phyloP scores from a whole-genome alignment of 169 alveolate genomes.

The Plasmodium vivax region DNA sequence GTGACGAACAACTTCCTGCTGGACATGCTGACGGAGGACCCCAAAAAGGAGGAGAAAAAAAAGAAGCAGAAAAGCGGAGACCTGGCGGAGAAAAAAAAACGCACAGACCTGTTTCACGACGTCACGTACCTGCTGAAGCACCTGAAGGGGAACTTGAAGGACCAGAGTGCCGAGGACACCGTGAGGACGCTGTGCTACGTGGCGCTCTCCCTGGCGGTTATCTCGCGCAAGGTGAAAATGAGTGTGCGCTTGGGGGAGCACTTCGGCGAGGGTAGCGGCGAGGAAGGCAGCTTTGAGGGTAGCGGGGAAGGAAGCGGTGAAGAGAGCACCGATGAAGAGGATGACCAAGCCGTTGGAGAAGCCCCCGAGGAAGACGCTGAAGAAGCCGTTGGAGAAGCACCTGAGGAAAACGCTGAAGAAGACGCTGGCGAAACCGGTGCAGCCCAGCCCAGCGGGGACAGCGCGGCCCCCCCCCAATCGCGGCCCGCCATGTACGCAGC shows the following conservation, averaged over 20 bases:
- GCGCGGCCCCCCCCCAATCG: neutral
- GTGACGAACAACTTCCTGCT: neutral
- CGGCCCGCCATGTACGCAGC: neutral
- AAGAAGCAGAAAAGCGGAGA: neutral
- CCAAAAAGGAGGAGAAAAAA: neutral
- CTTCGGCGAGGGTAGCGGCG: neutral
- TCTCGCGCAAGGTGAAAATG: constrained; percentile 6
- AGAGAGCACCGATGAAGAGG: neutral
- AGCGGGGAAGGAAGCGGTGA: neutral
- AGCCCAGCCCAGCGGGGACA: neutral
- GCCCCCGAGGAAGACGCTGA: neutral
- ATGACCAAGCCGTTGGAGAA: neutral
- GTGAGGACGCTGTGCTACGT: neutral
- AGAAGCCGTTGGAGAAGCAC: neutral
- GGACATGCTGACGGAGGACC: neutral
- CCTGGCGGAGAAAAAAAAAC: constrained; percentile 1
- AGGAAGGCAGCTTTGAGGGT: neutral
- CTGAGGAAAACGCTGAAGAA: neutral
- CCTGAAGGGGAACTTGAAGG: constrained; percentile 10
- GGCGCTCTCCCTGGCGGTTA: neutral
- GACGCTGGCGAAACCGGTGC: neutral
- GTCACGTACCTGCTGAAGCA: constrained; percentile 6
- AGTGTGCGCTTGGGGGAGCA: neutral
- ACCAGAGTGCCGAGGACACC: neutral
- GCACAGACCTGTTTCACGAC: constrained; percentile 5